Evolutionary conservation across 208 protist species (phyloP).

Genomic region (Acanthamoeba comandoni): DNA sequence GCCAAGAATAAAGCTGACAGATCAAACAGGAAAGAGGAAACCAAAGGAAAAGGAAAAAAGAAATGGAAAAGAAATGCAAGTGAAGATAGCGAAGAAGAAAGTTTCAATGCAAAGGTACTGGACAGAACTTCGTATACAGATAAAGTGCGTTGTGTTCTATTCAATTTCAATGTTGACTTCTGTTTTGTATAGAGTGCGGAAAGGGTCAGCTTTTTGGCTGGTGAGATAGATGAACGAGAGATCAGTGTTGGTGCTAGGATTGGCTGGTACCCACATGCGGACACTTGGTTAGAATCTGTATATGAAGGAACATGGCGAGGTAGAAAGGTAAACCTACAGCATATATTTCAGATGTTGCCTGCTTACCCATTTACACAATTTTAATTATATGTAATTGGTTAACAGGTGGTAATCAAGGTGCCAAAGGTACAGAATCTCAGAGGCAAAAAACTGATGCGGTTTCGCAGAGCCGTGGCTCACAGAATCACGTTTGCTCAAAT

Average conservation of each 20-base stretch:
- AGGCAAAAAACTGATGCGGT: constrained; percentile 13
- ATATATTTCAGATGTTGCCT: too few species aligned
- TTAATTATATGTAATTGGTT: neutral
- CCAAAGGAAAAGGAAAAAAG: too few species aligned
- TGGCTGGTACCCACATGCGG: constrained; percentile 18
- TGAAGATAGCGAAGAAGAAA: too few species aligned
- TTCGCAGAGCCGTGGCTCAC: constrained; percentile 35
- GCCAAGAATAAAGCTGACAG: too few species aligned
- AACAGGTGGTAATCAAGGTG: constrained; percentile 5
- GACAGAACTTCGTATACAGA: too few species aligned
- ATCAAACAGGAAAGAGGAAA: too few species aligned
- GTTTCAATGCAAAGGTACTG: too few species aligned
- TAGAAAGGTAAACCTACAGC: neutral
- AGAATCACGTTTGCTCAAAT: constrained; percentile 13
- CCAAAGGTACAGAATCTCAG: constrained; percentile 17
- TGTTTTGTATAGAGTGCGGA: too few species aligned
- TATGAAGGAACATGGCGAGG: constrained; percentile 52
- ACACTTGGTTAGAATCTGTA: constrained; percentile 27
- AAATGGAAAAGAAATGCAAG: too few species aligned
- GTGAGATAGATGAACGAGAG: constrained; percentile 58
- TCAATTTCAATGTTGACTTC: too few species aligned
- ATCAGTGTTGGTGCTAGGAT: neutral
- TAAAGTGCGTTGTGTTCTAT: too few species aligned
- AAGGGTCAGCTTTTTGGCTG: neutral
- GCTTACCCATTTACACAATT: neutral